phyloP scores from a whole-genome alignment of 345 rosid species.

The Passiflora organensis region DNA sequence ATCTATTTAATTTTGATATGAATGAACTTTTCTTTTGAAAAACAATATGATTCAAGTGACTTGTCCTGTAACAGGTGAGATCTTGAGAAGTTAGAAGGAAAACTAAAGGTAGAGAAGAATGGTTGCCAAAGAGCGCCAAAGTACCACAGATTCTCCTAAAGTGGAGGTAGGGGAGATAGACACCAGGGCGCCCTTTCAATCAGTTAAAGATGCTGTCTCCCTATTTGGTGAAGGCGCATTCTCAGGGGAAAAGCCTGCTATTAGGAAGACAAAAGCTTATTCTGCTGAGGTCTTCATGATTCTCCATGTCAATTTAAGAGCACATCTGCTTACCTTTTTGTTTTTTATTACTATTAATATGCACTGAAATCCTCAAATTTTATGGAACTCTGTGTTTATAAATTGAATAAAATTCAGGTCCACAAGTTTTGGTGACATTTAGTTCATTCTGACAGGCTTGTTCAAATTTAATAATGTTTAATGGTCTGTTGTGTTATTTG shows the following conservation, averaged over 20 bases:
- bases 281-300: slow-evolving; percentile 95
- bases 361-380: too few species aligned
- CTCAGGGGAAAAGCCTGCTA: slow-evolving; percentile 67
- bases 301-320: neutral
- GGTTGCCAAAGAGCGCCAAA: slow-evolving; percentile 65
- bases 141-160: slow-evolving; percentile 48
- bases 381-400: too few species aligned
- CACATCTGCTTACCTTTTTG: neutral
- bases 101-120: slow-evolving; percentile 31
- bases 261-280: slow-evolving; percentile 60
- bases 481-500: too few species aligned
- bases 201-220: slow-evolving; percentile 88
- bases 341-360: too few species aligned
- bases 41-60: too few species aligned
- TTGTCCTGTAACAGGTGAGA: slow-evolving; percentile 13
- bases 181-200: slow-evolving; percentile 97
- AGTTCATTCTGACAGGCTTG: too few species aligned
- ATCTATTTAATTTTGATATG: neutral
- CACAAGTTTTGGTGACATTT: too few species aligned
- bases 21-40: neutral
- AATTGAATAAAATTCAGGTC: too few species aligned
- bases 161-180: slow-evolving; percentile 96
- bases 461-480: too few species aligned
- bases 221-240: slow-evolving; percentile 89
- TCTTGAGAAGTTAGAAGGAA: slow-evolving; percentile 7